These are phyloP conservation scores for Pseudonectria buxi DNA, from an alignment of 2,329 filamentous ascomycete species.

Conservation along the genomic window DNA sequence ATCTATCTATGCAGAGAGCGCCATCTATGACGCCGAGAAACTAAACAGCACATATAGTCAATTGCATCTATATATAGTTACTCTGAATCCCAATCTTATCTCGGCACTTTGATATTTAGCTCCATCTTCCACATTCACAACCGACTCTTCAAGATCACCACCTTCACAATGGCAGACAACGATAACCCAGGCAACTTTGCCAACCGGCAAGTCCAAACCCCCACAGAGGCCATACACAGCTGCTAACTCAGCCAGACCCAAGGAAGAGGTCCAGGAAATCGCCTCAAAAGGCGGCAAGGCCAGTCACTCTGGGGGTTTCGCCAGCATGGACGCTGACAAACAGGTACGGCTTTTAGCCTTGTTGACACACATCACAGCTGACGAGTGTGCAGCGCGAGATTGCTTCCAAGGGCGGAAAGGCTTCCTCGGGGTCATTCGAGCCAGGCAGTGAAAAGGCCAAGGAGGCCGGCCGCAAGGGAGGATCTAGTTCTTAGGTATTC, in stretches of 20 bases:
- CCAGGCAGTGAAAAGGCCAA: constrained; percentile 43
- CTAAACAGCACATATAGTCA: too few species aligned
- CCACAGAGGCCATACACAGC: background rate
- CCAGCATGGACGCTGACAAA: constrained; percentile 35
- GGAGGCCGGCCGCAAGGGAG: constrained; percentile 49
- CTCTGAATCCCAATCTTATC: too few species aligned
- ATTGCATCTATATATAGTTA: too few species aligned
- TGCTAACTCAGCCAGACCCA: constrained; percentile 20
- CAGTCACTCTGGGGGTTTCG: constrained; percentile 32
- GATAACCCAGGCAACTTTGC: constrained; percentile 23
- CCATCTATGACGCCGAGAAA: too few species aligned
- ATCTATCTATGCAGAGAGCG: too few species aligned
- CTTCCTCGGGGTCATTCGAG: constrained; percentile 48
- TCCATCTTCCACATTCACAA: too few species aligned
- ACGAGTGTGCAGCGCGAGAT: constrained; percentile 35
- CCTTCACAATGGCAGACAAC: constrained; percentile 15
- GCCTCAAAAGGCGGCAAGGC: constrained; percentile 35
- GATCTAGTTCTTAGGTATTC: constrained; percentile 18
- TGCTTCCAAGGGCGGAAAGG: constrained; percentile 47
- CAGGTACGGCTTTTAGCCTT: constrained; percentile 26
- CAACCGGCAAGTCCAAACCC: constrained; percentile 13
- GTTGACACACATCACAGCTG: too few species aligned
- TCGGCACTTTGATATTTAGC: too few species aligned
- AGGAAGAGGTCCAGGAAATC: constrained; percentile 38
- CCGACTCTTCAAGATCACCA: background rate